Percentiles rank a stretch among this genome's conserved stretches.
phyloP scores from a whole-genome alignment of 148 eudicot species.

The Amaranthus hypochondriacus region DNA sequence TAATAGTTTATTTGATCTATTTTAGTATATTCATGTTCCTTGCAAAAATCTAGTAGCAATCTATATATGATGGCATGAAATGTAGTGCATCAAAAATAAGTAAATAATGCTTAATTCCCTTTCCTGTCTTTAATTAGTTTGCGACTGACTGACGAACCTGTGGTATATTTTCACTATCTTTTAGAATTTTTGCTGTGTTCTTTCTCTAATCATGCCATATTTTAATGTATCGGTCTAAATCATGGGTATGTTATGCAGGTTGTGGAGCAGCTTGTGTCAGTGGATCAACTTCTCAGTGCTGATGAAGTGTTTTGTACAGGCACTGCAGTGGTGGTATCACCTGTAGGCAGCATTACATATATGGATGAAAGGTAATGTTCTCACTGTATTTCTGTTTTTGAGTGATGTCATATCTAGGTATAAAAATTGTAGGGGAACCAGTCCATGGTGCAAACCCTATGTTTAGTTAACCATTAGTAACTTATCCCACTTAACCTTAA shows the following conservation, averaged over 20 bases:
- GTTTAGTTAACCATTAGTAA: no score
- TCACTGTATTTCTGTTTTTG: constrained; percentile 1
- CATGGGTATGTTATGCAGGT: constrained; percentile 45
- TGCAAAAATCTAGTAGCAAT: neutral
- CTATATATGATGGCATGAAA: neutral
- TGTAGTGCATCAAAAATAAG: neutral
- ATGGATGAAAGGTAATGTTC: constrained; percentile 58
- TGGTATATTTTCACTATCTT: neutral
- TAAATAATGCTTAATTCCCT: no score
- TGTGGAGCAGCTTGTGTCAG: constrained; percentile 66
- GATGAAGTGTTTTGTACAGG: constrained; percentile 99
- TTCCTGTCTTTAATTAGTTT: neutral
- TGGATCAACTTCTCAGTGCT: constrained; percentile 83
- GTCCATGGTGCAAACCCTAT: no score
- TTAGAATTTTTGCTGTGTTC: neutral
- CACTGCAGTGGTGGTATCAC: constrained; percentile 94
- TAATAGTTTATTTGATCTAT: neutral
- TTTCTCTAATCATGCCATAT: neutral
- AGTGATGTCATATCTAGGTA: no score
- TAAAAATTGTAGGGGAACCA: neutral
- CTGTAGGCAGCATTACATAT: constrained; percentile 92
- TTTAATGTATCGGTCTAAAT: constrained; percentile 2
- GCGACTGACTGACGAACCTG: neutral
- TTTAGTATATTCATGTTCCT: neutral
- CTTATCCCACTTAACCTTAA: no score